Evolutionary conservation across 495 filamentous ascomycete species (phyloP).

Genomic region (Pseudomonodictys pantanalensis): DNA sequence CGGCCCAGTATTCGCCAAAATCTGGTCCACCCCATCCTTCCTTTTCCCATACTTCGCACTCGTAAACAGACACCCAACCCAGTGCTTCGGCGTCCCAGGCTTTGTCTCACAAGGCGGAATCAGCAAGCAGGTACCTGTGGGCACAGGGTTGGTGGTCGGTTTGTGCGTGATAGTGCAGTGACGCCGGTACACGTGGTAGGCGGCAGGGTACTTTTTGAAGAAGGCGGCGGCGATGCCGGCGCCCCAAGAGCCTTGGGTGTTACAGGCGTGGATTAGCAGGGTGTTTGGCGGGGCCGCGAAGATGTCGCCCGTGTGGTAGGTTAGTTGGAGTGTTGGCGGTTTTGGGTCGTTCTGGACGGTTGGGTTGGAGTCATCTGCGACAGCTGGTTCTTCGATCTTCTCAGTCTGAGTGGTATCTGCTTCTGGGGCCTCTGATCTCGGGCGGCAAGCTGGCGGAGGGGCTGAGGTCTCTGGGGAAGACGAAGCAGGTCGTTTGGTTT

Average conservation of each 20-base stretch:
- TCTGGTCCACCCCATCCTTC: slow-evolving; percentile 34
- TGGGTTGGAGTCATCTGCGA: background rate
- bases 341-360: background rate
- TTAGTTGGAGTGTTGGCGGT: slow-evolving; percentile 17
- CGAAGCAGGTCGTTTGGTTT: background rate
- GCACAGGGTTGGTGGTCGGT: slow-evolving; percentile 15
- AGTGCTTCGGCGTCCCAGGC: slow-evolving; percentile 29
- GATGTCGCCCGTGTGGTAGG: slow-evolving; percentile 38
- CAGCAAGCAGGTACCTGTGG: slow-evolving; percentile 38
- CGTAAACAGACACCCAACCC: slow-evolving; percentile 44
- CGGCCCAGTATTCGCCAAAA: slow-evolving; percentile 37
- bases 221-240: slow-evolving; percentile 44
- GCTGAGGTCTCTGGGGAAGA: slow-evolving; percentile 1
- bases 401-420: background rate
- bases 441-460: background rate
- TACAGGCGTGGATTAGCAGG: slow-evolving; percentile 45
- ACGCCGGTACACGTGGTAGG: slow-evolving; percentile 33
- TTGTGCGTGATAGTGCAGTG: slow-evolving; percentile 33
- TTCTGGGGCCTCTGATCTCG: background rate
- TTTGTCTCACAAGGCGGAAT: slow-evolving; percentile 37
- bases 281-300: slow-evolving; percentile 40
- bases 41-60: slow-evolving; percentile 31
- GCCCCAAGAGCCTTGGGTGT: slow-evolving; percentile 39
- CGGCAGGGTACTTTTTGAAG: slow-evolving; percentile 37
- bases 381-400: background rate